Base-by-base conservation (phyloP, 2,329 filamentous ascomycete species). In the Penicillium sp. region DNA sequence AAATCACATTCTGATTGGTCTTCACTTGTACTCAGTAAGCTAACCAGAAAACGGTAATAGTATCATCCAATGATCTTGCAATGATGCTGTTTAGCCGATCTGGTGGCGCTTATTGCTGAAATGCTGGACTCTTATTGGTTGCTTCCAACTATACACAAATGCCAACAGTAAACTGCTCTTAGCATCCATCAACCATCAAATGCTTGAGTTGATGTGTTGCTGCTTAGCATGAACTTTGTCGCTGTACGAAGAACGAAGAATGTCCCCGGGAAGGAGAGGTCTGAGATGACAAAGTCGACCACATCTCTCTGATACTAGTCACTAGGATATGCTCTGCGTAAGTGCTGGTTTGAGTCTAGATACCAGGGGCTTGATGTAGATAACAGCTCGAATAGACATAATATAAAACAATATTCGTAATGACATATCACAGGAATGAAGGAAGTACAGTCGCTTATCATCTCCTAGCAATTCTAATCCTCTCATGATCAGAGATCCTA, bases 181-280 rank as follows among this genome's bases (percentile, higher is more conserved):
- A n/a, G 9, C 17, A 12, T 30, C 24, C 12, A 37, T 37, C 35
- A 37, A 37, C 13, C 12, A 37, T 17, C 35, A 37, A 15, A 12
- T 12, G 9, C 30, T 12, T 33, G 30, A 33, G 9, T 65, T 56
- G 2, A 82, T 79, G 0, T 72, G 76, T 0, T 80, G 76, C 63
- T 83, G 81, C 78, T 71, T 13, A 82, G 64, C 81, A 83, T 83
- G 24, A 82, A 76, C 35, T 74, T 68, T 12, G 78, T 76, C 0
- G 76, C 75, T 4, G 78, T 78, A 17, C 76, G 70, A 0, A 82
- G 65, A 2, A 82, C 72, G 60, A 76, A 79, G 61, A 83, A 81
- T 2, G 76, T 77, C 0, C 80, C 80, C 3, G 73, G 79, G 0
- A 83, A 63, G 51, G 83, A 83, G 56, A 82, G 3, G 6, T 28